phyloP scores from a whole-genome alignment of 805 yeast genomes.

The Hanseniaspora pseudoguilliermondii region DNA sequence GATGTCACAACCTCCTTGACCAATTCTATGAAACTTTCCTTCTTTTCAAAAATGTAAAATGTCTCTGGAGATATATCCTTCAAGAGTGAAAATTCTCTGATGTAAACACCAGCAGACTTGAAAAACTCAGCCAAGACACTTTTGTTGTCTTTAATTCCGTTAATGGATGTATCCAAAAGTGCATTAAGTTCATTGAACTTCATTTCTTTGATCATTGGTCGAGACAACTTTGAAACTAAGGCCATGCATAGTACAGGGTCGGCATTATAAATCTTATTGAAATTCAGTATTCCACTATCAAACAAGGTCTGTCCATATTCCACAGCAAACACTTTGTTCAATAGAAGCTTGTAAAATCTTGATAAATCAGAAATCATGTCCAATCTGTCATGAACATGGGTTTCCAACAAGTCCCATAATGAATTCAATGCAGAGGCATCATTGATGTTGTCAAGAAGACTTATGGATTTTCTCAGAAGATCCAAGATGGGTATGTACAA shows the following conservation, averaged over 20 bases:
- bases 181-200: background rate
- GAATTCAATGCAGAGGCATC: constrained; percentile 14
- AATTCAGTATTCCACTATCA: constrained; percentile 15
- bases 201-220: background rate
- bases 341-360: constrained; percentile 19
- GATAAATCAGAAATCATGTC: constrained; percentile 14
- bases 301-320: constrained; percentile 17
- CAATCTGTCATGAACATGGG: constrained; percentile 6
- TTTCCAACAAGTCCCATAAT: constrained; percentile 16
- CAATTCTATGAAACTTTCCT: background rate
- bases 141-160: background rate
- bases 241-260: constrained; percentile 21
- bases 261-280: constrained; percentile 14
- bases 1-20: background rate
- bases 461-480: constrained; percentile 21
- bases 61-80: background rate
- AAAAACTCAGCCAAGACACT: constrained; percentile 1
- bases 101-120: constrained; percentile 9
- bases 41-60: background rate
- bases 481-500: constrained; percentile 26
- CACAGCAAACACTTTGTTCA: constrained; percentile 21
- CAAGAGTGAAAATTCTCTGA: background rate
- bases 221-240: constrained; percentile 20
- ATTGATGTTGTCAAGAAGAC: constrained; percentile 16
- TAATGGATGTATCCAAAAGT: background rate